These are phyloP conservation scores for Capronia americana DNA, from an alignment of 2,329 filamentous ascomycete genomes.

Conservation along the genomic window DNA sequence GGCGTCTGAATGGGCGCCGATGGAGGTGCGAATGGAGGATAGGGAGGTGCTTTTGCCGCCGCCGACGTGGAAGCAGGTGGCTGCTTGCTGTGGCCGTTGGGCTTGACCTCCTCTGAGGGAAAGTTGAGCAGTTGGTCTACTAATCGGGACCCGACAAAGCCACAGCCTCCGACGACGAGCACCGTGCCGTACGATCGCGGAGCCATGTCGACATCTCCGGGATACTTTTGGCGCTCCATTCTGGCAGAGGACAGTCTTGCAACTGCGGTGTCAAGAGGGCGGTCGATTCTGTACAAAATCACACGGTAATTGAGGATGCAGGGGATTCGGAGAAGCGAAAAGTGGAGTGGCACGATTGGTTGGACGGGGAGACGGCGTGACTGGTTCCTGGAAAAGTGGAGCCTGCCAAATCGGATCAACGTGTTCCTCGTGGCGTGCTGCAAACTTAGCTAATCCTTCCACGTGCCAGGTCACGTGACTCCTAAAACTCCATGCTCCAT, in stretches of 20 bases:
- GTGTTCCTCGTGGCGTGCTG: conserved; percentile 26
- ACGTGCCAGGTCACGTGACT: neutral
- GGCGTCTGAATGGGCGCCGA: conserved; percentile 42
- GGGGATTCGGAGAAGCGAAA: conserved; percentile 8
- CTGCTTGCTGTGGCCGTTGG: conserved; percentile 9
- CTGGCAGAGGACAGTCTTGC: neutral
- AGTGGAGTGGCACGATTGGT: neutral
- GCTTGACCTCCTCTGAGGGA: conserved; percentile 50
- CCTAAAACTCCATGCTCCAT: conserved; percentile 4
- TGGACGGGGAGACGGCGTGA: neutral
- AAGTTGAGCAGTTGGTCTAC: conserved; percentile 73
- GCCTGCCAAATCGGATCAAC: conserved; percentile 11
- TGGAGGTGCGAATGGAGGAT: conserved; percentile 14
- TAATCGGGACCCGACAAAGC: conserved; percentile 83
- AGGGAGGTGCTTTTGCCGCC: neutral
- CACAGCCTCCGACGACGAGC: conserved; percentile 81
- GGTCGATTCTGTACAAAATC: neutral
- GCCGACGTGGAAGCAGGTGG: neutral
- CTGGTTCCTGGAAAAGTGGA: conserved; percentile 31
- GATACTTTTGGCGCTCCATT: conserved; percentile 17
- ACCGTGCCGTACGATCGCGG: conserved; percentile 67
- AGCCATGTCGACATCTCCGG: conserved; percentile 29
- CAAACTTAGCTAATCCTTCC: neutral
- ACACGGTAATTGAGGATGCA: neutral
- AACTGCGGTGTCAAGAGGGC: neutral